Evolutionary conservation across 306 rosid species (phyloP).

Genomic region (Quercus mongolica): DNA sequence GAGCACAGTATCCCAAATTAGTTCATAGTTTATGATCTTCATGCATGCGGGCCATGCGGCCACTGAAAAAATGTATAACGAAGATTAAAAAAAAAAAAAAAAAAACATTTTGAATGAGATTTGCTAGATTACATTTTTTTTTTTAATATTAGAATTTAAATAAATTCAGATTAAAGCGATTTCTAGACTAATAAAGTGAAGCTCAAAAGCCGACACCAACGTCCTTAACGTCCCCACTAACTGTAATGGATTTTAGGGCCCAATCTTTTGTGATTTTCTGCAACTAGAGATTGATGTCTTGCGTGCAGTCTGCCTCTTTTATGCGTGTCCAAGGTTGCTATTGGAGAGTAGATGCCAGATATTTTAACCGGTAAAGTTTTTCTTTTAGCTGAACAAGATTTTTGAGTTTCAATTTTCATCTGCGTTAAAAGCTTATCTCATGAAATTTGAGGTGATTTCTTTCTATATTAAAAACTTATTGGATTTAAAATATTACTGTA

Average conservation of each 20-base stretch:
- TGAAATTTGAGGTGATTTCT: no score
- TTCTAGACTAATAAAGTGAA: not conserved
- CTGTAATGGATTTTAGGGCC: conserved; percentile 19
- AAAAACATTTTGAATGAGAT: not conserved
- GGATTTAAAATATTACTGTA: no score
- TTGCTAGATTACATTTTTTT: not conserved
- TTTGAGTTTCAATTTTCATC: no score
- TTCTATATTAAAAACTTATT: no score
- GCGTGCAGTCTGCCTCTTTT: not conserved
- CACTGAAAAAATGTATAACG: not conserved
- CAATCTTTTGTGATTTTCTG: conserved; percentile 1
- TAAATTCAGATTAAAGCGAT: not conserved
- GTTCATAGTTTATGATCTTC: not conserved
- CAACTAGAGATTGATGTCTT: not conserved
- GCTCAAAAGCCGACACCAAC: conserved; percentile 26
- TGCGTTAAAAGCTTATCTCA: no score
- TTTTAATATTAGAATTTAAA: not conserved
- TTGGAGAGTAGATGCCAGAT: no score
- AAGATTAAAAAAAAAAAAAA: not conserved
- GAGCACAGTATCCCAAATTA: not conserved
- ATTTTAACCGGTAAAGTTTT: no score
- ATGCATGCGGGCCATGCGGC: not conserved
- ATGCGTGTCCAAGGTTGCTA: not conserved
- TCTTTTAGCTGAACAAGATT: no score
- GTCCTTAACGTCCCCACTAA: conserved; percentile 19